These are phyloP conservation scores for Alternaria longipes DNA, from an alignment of 2,329 filamentous ascomycete genomes.

Conservation along the genomic window DNA sequence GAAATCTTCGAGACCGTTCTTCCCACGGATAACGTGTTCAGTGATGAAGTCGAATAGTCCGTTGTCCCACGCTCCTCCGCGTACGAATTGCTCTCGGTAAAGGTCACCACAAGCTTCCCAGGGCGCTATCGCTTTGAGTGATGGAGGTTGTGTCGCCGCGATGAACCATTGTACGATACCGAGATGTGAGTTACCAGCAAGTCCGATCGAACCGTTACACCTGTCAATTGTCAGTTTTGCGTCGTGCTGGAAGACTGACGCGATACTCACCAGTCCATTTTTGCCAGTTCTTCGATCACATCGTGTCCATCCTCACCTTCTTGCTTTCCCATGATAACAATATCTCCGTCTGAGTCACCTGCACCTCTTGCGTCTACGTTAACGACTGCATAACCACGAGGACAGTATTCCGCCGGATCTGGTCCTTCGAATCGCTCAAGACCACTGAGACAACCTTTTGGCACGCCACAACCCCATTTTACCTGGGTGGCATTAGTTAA, in stretches of 20 bases:
- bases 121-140: slow-evolving; percentile 55
- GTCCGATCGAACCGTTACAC: slow-evolving; percentile 51
- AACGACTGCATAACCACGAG: slow-evolving; percentile 45
- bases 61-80: slow-evolving; percentile 20
- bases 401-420: slow-evolving; percentile 49
- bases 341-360: slow-evolving; percentile 43
- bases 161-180: slow-evolving; percentile 55
- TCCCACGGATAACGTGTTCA: slow-evolving; percentile 34
- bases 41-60: slow-evolving; percentile 19
- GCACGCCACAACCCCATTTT: slow-evolving; percentile 14
- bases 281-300: slow-evolving; percentile 54
- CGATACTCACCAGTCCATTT: slow-evolving; percentile 53
- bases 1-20: slow-evolving; percentile 19
- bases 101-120: slow-evolving; percentile 56
- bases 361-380: slow-evolving; percentile 41
- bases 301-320: slow-evolving; percentile 57
- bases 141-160: slow-evolving; percentile 54
- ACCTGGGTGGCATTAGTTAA: neutral
- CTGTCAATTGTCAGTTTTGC: neutral
- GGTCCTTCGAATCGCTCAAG: slow-evolving; percentile 55
- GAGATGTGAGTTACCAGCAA: slow-evolving; percentile 54
- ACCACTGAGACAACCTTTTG: slow-evolving; percentile 18
- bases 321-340: slow-evolving; percentile 17
- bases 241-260: neutral
- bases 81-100: slow-evolving; percentile 25